phyloP scores from a whole-genome alignment of 2,329 filamentous ascomycete genomes.

The Metarhizium brunneum region DNA sequence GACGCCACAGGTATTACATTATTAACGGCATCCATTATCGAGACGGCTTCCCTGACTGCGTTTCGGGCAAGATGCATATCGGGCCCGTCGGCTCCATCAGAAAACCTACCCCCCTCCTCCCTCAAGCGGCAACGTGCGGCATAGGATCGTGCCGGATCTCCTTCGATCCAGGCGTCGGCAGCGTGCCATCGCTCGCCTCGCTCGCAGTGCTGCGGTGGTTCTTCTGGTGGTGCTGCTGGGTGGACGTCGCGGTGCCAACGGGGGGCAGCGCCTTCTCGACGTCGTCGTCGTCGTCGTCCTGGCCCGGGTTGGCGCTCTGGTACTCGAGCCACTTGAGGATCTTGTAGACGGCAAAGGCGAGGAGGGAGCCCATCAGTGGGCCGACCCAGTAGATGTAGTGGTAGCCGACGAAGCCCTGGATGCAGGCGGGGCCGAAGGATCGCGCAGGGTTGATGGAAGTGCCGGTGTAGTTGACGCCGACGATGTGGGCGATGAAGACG shows the following conservation, averaged over 20 bases:
- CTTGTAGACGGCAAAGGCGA: slow-evolving; percentile 41
- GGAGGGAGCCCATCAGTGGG: slow-evolving; percentile 36
- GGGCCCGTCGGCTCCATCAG: neutral
- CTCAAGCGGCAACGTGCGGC: neutral
- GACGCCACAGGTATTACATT: neutral
- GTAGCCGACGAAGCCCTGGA: slow-evolving; percentile 33
- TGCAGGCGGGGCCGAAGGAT: slow-evolving; percentile 38
- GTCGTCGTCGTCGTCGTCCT: slow-evolving; percentile 30
- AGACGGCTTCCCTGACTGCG: neutral
- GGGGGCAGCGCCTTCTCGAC: slow-evolving; percentile 12
- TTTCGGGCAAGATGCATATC: neutral
- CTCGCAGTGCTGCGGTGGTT: neutral
- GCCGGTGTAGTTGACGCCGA: slow-evolving; percentile 36
- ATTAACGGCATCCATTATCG: neutral
- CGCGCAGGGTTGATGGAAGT: slow-evolving; percentile 41
- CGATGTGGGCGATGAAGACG: slow-evolving; percentile 51
- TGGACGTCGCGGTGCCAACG: neutral
- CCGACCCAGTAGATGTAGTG: slow-evolving; percentile 49
- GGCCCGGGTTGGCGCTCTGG: slow-evolving; percentile 38
- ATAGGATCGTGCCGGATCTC: neutral
- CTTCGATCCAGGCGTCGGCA: neutral
- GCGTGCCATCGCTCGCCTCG: neutral
- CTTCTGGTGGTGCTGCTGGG: neutral
- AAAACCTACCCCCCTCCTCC: neutral
- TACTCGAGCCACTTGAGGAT: slow-evolving; percentile 43